phyloP scores from a whole-genome alignment of 495 filamentous ascomycete genomes.

The Evansstolkia leycettana region DNA sequence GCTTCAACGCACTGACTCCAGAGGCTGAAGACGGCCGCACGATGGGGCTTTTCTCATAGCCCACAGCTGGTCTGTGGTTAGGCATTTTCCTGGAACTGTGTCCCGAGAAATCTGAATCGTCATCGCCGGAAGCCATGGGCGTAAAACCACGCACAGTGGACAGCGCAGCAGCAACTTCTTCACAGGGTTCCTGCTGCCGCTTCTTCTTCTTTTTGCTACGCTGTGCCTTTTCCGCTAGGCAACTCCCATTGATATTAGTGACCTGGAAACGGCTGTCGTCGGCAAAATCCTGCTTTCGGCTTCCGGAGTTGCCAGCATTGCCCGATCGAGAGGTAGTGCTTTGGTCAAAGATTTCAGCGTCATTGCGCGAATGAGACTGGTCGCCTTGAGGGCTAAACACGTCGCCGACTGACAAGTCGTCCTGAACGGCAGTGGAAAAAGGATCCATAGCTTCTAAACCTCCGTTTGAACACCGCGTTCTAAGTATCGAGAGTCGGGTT shows the following conservation, averaged over 20 bases:
- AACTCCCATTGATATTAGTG: conserved; percentile 12
- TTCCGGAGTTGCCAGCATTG: conserved; percentile 5
- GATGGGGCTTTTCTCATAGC: conserved; percentile 36
- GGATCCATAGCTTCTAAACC: conserved; percentile 11
- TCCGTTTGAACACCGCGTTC: no score
- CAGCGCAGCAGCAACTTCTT: conserved; percentile 46
- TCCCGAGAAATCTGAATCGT: conserved; percentile 65
- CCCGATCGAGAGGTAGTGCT: conserved; percentile 20
- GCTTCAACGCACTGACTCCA: conserved; percentile 67
- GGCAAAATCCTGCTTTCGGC: conserved; percentile 10
- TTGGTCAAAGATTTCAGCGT: conserved; percentile 12
- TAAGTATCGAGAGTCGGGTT: no score
- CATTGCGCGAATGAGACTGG: conserved; percentile 16
- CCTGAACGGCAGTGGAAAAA: conserved; percentile 9
- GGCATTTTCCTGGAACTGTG: conserved; percentile 33
- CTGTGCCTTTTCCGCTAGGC: conserved; percentile 21
- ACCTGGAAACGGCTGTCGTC: conserved; percentile 11
- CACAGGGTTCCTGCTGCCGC: conserved; percentile 30
- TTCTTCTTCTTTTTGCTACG: conserved; percentile 39
- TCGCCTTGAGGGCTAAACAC: conserved; percentile 35
- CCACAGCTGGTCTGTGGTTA: conserved; percentile 12
- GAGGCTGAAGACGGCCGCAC: conserved; percentile 46
- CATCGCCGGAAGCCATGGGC: conserved; percentile 73
- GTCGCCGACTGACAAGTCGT: conserved; percentile 33
- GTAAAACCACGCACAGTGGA: conserved; percentile 73